Base-by-base conservation (phyloP, 306 rosid genomes). In the Lablab purpureus region DNA sequence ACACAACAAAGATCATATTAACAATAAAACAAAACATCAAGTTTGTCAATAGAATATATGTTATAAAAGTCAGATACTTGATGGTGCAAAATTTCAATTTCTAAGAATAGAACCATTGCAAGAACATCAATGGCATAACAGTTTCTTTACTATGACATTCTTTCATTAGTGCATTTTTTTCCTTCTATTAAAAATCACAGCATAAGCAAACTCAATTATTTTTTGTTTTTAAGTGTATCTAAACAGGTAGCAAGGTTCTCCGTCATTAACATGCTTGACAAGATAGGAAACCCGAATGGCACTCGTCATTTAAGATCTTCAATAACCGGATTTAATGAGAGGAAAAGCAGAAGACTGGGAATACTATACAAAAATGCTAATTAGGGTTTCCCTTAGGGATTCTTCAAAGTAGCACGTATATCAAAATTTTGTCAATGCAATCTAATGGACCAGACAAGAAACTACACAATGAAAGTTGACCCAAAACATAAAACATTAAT, bases 1-100 rank as follows among this genome's bases (percentile, higher is more conserved):
- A 60, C 37, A 81, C 73, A 72, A 23, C 56, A 60, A 55, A 54
- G 45, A 37, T 67, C 72, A 32, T 27, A 69, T 36, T 21, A 56
- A 17, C 30, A 63, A 64, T 32, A 30, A 5, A 25, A 62, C 3
- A 11, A 0, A 14, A 6, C 19, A 40, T 75, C 51, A 59, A 65
- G 58, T 37, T 54, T 34, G 47, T 74, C 27, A 55, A 25, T 45
- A 72, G 19, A 54, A 67, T 55, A 55, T 55, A 46, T 73, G 52
- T 34, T 66, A 40, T 25, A 56, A 27, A 74, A 25, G 67, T 62
- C 41, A 15, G 28, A 15, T 15, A 62, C 15, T 30, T 14, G 22
- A 15, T 11, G 15, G 22, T 2, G 58, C 9, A 77, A 83, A n/a
- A 54, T 19, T 30, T 71, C 65, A 25, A 0, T 58, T 25, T 56